Conservation (phyloP, 2,329 filamentous ascomycete species). For the Beauveria caledonica region DNA sequence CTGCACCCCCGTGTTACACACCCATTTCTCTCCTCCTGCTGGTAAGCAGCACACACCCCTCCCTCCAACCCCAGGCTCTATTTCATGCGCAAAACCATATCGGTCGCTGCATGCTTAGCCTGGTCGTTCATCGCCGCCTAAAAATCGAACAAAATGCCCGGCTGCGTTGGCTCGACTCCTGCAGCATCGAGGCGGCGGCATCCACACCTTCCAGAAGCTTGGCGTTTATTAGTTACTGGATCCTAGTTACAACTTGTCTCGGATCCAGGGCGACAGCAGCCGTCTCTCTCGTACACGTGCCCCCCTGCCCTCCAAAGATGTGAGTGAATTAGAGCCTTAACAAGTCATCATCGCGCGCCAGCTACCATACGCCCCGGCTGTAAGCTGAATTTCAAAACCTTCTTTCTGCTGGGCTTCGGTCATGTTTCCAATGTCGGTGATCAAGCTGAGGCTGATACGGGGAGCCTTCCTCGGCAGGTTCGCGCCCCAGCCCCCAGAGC, state of each 20-base stretch:
- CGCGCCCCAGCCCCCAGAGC: neutral
- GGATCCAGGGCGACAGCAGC: neutral
- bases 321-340: constrained; percentile 2
- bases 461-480: neutral
- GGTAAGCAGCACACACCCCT: neutral
- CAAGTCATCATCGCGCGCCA: neutral
- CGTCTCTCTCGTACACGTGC: neutral
- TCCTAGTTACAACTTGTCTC: neutral
- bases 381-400: neutral
- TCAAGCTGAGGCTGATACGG: neutral
- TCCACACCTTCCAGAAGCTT: constrained; percentile 9
- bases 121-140: neutral
- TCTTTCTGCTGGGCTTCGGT: neutral
- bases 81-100: neutral
- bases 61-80: too few relatives aligned
- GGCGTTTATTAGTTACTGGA: neutral
- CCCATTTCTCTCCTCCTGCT: neutral
- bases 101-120: neutral
- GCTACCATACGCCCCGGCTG: neutral
- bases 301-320: neutral
- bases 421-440: neutral
- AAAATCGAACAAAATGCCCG: neutral
- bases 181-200: neutral
- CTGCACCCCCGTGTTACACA: neutral
- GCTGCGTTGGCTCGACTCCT: neutral